These are phyloP conservation scores for Lentinula detonsa DNA, from an alignment of 768 basidiomycete species.

Conservation along the genomic window DNA sequence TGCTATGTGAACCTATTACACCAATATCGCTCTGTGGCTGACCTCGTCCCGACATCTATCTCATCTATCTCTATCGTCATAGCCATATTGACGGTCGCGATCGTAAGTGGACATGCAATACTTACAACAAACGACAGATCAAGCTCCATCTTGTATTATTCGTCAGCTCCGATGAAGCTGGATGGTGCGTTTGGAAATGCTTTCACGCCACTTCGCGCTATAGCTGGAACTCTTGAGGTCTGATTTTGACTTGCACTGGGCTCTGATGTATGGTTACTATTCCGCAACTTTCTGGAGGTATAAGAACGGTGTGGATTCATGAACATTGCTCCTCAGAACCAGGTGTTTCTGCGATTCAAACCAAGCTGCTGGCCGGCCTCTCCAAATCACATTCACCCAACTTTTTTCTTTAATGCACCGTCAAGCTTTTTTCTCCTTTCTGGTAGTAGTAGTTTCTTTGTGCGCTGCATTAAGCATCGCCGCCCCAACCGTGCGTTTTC, in stretches of 20 bases:
- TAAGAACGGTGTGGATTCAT: background rate
- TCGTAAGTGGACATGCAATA: background rate
- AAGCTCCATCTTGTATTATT: background rate
- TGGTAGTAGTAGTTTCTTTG: no score
- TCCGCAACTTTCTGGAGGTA: background rate
- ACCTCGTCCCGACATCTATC: no score
- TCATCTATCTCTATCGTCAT: no score
- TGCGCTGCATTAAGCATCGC: no score
- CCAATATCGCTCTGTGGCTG: no score
- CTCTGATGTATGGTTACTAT: background rate
- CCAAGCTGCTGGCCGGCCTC: background rate
- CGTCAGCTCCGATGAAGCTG: no score
- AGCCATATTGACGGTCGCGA: background rate
- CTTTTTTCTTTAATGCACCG: background rate
- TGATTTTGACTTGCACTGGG: background rate
- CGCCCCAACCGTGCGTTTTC: no score
- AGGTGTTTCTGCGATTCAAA: background rate
- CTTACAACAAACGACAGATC: background rate
- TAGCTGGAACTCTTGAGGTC: background rate
- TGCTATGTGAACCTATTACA: no score
- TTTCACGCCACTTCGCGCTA: no score
- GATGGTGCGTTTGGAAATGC: no score
- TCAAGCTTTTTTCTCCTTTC: no score
- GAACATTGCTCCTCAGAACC: background rate
- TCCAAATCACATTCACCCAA: background rate